These are phyloP conservation scores for Oryza officinalis DNA, from an alignment of 176 grass and related monocot genomes.

Conservation along the genomic window DNA sequence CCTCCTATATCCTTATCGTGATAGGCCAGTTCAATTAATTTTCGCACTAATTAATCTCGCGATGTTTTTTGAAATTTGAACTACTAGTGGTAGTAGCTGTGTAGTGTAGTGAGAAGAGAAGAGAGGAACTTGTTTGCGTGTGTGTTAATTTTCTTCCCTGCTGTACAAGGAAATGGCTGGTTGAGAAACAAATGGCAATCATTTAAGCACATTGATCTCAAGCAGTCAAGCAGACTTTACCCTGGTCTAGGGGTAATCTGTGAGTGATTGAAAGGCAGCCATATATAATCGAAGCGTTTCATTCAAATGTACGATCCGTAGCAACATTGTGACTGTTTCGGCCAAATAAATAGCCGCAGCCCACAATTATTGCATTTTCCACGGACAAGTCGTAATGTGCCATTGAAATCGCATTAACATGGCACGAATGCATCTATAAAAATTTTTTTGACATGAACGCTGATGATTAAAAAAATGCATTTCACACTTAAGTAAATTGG, in stretches of 20 bases:
- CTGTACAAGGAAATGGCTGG: background rate
- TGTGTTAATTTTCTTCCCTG: background rate
- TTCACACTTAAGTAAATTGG: too few species aligned
- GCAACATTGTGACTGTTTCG: background rate
- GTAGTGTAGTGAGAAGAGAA: background rate
- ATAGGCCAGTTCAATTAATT: background rate
- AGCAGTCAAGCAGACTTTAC: background rate
- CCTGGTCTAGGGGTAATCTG: background rate
- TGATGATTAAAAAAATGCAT: too few species aligned
- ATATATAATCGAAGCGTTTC: background rate
- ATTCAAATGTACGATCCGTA: background rate
- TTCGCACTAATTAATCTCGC: background rate
- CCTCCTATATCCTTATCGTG: background rate
- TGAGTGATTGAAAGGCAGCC: background rate
- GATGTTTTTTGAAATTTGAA: background rate
- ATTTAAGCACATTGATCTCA: background rate
- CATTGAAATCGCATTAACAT: background rate
- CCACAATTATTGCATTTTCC: background rate
- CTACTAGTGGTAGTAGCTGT: background rate
- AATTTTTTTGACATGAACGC: too few species aligned
- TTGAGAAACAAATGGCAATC: background rate
- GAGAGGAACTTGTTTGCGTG: background rate
- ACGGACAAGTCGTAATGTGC: background rate
- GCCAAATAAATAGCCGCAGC: background rate
- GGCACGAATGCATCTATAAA: background rate